Conservation (phyloP, 1,139 yeast species). For the Yamadazyma aaseri region DNA sequence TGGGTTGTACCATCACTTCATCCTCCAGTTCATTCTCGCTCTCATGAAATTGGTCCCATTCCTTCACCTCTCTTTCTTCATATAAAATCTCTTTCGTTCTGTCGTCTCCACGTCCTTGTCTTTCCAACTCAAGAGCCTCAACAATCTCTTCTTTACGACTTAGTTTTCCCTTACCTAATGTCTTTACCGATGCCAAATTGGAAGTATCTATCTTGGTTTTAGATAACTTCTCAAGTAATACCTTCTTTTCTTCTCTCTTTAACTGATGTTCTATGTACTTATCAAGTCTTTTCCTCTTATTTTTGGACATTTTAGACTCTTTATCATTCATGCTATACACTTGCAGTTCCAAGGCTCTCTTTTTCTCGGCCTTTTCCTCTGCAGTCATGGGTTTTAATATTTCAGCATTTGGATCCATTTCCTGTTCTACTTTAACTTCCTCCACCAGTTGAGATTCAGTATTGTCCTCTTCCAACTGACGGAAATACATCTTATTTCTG, state of each 20-base stretch:
- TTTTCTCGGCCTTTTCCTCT: slow-evolving; percentile 62
- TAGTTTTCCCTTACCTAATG: slow-evolving; percentile 73
- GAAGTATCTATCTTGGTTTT: slow-evolving; percentile 73
- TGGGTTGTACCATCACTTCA: no score
- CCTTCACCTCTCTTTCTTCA: slow-evolving; percentile 64
- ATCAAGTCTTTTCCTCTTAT: slow-evolving; percentile 75
- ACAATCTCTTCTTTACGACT: slow-evolving; percentile 69
- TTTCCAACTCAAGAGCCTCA: slow-evolving; percentile 75
- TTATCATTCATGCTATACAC: slow-evolving; percentile 54
- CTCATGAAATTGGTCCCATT: slow-evolving; percentile 48
- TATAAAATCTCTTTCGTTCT: slow-evolving; percentile 62
- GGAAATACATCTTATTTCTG: slow-evolving; percentile 64
- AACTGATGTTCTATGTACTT: slow-evolving; percentile 85
- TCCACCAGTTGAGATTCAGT: slow-evolving; percentile 12
- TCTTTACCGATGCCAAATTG: slow-evolving; percentile 66
- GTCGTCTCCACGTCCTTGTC: slow-evolving; percentile 70
- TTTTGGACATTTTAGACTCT: slow-evolving; percentile 65
- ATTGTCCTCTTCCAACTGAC: slow-evolving; percentile 42
- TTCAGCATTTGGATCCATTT: slow-evolving; percentile 58
- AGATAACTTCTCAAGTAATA: slow-evolving; percentile 68
- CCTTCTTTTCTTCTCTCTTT: slow-evolving; percentile 84
- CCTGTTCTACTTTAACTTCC: slow-evolving; percentile 8
- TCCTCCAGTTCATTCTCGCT: no score
- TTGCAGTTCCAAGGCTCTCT: slow-evolving; percentile 60
- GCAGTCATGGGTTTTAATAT: slow-evolving; percentile 50